These are phyloP conservation scores for Aegilops sharonensis DNA, from an alignment of 176 grass and related monocot species.

Conservation along the genomic window DNA sequence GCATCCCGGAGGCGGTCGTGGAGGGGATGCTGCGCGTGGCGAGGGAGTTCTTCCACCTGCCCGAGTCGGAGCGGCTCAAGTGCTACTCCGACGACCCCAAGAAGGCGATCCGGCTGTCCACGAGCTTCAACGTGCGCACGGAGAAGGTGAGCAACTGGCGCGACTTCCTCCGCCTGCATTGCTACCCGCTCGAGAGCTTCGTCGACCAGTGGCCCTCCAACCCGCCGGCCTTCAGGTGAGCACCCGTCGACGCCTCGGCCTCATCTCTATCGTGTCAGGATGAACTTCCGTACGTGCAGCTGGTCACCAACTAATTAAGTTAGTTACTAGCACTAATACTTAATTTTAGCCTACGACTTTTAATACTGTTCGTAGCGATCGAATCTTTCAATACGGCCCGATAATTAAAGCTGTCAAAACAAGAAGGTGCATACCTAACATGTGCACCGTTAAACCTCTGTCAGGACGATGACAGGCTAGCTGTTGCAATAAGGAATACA, in stretches of 20 bases:
- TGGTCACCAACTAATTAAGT: not conserved
- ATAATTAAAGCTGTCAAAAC: not conserved
- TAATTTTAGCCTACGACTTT: not conserved
- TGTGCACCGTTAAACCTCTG: not conserved
- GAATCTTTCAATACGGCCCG: not conserved
- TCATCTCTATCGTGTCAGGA: not conserved
- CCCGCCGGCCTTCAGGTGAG: constrained; percentile 68
- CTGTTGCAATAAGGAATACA: too few species aligned
- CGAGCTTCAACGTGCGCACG: constrained; percentile 89
- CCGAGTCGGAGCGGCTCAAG: constrained; percentile 85
- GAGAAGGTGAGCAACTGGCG: constrained; percentile 91
- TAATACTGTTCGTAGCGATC: not conserved
- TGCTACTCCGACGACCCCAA: constrained; percentile 88
- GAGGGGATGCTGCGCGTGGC: constrained; percentile 63
- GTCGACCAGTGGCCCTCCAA: constrained; percentile 78
- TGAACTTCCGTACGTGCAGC: not conserved
- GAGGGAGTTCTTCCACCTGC: constrained; percentile 90
- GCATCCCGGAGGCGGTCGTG: constrained; percentile 53
- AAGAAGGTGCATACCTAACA: not conserved
- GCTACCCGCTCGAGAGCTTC: constrained; percentile 77
- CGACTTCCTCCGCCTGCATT: constrained; percentile 86
- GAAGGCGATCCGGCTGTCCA: constrained; percentile 74
- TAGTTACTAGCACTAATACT: not conserved
- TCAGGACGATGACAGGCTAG: not conserved
- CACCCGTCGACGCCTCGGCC: not conserved